phyloP scores from a whole-genome alignment of 2,329 filamentous ascomycete species.

The Trichoderma breve region DNA sequence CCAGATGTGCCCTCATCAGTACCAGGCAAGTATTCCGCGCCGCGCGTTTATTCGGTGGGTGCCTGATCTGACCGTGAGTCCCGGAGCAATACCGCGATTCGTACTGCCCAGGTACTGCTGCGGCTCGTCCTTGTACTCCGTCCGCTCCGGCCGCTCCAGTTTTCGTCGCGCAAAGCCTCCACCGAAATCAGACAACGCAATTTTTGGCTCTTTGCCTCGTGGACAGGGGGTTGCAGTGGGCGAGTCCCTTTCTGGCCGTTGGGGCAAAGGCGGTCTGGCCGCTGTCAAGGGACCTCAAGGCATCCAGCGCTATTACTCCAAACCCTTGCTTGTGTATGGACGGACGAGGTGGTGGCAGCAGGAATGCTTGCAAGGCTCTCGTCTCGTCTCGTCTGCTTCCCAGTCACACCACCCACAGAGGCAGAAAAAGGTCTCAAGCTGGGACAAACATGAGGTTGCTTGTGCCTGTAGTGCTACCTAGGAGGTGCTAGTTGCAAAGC shows the following conservation, averaged over 20 bases:
- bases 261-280: slow-evolving; percentile 18
- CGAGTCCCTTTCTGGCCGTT: background rate
- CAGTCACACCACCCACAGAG: slow-evolving; percentile 2
- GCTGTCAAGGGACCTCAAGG: slow-evolving; percentile 5
- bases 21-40: background rate
- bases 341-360: background rate
- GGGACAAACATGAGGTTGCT: background rate
- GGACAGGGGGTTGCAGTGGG: background rate
- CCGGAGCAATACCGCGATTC: background rate
- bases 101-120: background rate
- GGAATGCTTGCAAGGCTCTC: slow-evolving; percentile 1
- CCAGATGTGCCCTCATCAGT: background rate
- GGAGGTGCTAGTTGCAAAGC: background rate
- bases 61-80: slow-evolving; percentile 12
- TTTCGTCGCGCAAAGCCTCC: background rate
- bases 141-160: slow-evolving; percentile 5
- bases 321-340: background rate
- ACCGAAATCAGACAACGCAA: slow-evolving; percentile 3
- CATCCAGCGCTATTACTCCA: background rate
- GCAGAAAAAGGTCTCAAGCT: background rate
- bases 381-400: background rate
- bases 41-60: background rate
- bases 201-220: background rate
- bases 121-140: background rate
- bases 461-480: background rate